Conservation (phyloP, 2,329 filamentous ascomycete species). For the Pseudogymnoascus sp. region DNA sequence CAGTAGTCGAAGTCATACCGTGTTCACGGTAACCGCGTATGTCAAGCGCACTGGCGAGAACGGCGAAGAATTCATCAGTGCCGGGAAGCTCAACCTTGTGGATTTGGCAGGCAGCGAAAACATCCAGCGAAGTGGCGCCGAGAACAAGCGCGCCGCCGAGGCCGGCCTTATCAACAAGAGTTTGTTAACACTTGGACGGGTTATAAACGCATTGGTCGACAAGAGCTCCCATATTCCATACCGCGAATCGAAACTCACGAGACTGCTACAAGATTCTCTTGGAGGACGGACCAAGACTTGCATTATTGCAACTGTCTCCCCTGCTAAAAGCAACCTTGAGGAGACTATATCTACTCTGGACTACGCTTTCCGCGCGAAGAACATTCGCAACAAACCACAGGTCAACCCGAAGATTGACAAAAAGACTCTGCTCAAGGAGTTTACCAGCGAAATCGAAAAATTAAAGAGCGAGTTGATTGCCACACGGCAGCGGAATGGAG, state of each 20-base stretch:
- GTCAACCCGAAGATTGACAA: constrained; percentile 88
- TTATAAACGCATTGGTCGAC: constrained; percentile 96
- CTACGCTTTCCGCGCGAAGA: constrained; percentile 96
- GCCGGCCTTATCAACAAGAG: constrained; percentile 98
- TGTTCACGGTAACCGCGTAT: constrained; percentile 92
- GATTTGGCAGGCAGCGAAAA: constrained; percentile 97
- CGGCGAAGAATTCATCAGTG: constrained; percentile 82
- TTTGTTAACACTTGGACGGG: constrained; percentile 83
- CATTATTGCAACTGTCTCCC: constrained; percentile 94
- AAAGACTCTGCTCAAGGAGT: constrained; percentile 83
- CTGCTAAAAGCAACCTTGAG: constrained; percentile 88
- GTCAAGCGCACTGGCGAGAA: constrained; percentile 73
- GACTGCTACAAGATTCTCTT: constrained; percentile 89
- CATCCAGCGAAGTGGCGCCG: constrained; percentile 90
- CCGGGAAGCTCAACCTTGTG: constrained; percentile 91
- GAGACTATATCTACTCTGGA: constrained; percentile 97
- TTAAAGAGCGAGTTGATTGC: constrained; percentile 89
- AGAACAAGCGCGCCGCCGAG: constrained; percentile 94
- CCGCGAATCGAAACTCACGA: constrained; percentile 91
- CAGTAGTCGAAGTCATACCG: constrained; percentile 91
- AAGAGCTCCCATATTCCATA: constrained; percentile 80
- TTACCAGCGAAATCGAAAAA: constrained; percentile 87
- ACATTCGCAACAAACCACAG: constrained; percentile 96
- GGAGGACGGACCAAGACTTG: constrained; percentile 95
- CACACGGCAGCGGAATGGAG: constrained; percentile 86